phyloP scores from a whole-genome alignment of 176 grass and related monocot genomes.

The Oryza australiensis region DNA sequence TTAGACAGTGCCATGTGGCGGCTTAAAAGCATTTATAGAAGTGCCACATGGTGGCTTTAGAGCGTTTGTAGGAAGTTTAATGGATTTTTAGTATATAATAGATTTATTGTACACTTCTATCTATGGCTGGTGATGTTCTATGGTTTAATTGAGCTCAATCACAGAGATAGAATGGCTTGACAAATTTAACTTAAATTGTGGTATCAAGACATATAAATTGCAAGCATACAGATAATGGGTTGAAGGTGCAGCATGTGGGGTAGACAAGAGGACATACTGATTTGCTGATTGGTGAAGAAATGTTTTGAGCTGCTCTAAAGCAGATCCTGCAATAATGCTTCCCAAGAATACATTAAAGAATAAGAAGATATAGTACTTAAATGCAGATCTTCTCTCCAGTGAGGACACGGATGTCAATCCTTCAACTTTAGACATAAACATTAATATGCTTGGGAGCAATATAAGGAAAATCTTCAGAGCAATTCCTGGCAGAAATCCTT shows the following conservation, averaged over 20 bases:
- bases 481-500: conserved; percentile 99
- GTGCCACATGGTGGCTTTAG: too few relatives aligned
- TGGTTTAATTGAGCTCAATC: not conserved
- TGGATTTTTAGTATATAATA: too few relatives aligned
- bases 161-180: conserved; percentile 17
- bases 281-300: conserved; percentile 82
- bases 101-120: conserved; percentile 12
- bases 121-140: not conserved
- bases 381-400: conserved; percentile 87
- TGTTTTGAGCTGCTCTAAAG: conserved; percentile 79
- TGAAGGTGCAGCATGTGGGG: not conserved
- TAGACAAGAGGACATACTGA: conserved; percentile 64
- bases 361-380: conserved; percentile 91
- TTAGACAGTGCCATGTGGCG: too few relatives aligned
- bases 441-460: conserved; percentile 94
- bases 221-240: conserved; percentile 3
- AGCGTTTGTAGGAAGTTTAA: too few relatives aligned
- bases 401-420: conserved; percentile 77
- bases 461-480: conserved; percentile 95
- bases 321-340: conserved; percentile 78
- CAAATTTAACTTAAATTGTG: conserved; percentile 1
- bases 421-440: conserved; percentile 98
- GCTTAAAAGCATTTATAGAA: too few relatives aligned
- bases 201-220: not conserved
- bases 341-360: conserved; percentile 85